Percentiles rank a stretch among this genome's conserved stretches.
phyloP scores from a whole-genome alignment of 1,139 yeast genomes.

The Pichia sp. region DNA sequence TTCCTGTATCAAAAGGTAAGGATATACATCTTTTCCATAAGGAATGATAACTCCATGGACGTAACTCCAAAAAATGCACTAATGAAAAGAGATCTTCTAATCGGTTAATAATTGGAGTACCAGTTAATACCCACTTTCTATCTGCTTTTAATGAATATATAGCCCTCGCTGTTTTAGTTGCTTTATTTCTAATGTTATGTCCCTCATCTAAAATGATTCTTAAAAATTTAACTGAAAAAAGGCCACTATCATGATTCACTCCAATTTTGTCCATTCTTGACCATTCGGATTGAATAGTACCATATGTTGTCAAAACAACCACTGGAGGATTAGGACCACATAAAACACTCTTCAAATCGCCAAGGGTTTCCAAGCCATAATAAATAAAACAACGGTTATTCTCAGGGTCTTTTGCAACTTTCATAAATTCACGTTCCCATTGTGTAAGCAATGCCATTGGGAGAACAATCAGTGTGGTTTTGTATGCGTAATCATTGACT shows the following conservation, averaged over 20 bases:
- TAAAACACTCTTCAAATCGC: constrained; percentile 41
- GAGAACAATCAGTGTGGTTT: constrained; percentile 73
- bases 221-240: constrained; percentile 70
- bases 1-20: constrained; percentile 69
- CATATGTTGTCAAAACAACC: constrained; percentile 82
- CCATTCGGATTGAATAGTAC: constrained; percentile 77
- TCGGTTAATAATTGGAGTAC: constrained; percentile 89
- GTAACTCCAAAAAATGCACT: constrained; percentile 65
- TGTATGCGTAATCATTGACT: constrained; percentile 47
- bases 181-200: constrained; percentile 78
- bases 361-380: constrained; percentile 60
- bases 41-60: constrained; percentile 85
- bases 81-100: constrained; percentile 76
- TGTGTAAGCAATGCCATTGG: constrained; percentile 90
- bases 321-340: constrained; percentile 50
- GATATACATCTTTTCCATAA: constrained; percentile 90
- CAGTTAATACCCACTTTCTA: constrained; percentile 84
- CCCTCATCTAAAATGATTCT: constrained; percentile 89
- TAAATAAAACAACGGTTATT: constrained; percentile 48
- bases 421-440: constrained; percentile 80
- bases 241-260: constrained; percentile 36
- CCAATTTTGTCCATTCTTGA: constrained; percentile 30
- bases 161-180: constrained; percentile 77
- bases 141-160: constrained; percentile 58
- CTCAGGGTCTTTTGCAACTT: constrained; percentile 43